Evolutionary conservation across 2,329 filamentous ascomycete genomes (phyloP), one percentile per base, ranked within the genome.

Genomic region (Arthrobotrys megalospora): DNA sequence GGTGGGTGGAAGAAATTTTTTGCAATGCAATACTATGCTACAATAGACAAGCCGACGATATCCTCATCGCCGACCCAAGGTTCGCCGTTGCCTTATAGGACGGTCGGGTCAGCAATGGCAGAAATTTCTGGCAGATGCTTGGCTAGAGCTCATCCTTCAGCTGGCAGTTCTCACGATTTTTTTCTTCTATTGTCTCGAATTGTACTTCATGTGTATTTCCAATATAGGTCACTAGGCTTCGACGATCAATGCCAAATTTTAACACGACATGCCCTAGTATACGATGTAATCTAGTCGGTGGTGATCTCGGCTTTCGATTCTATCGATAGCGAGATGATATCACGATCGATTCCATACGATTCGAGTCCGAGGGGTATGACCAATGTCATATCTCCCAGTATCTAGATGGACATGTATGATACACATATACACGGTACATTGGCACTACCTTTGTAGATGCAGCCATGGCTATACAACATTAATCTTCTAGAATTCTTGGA

Each of bases 61-160:
- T 71, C 73, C 73, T 77, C 58, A 19, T 71, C 73, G 67, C 60
- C 73, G 73, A 76, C 65, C 72, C 72, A 76, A 77, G 73, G 73
- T 71, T 71, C 67, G 60, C 41, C 19, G 43, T 52, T 48, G 72
- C 65, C 72, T 62, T 76, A 65, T 36, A 28, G 48, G 8, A 21
- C 24, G 8, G 24, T 14, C 16, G 65, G 52, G 52, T 45, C 55
- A 52, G 60, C 24, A 11, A 34, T 32, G 43, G 45, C 19, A 71
- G 50, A 52, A 43, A 53, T 53, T 71, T 71, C 47, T 71, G 14
- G 36, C 24, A 45, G 32, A 38, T 53, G 24, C 55, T 71, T 53
- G 67, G 68, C 68, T 32, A n/a, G 45, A 71, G 55, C 32, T 52
- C 67, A 64, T 62, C 8, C n/a, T 41, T 63, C 66, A 16, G 11